phyloP scores from a whole-genome alignment of 495 filamentous ascomycete genomes.

The Penicillium subrubescens region DNA sequence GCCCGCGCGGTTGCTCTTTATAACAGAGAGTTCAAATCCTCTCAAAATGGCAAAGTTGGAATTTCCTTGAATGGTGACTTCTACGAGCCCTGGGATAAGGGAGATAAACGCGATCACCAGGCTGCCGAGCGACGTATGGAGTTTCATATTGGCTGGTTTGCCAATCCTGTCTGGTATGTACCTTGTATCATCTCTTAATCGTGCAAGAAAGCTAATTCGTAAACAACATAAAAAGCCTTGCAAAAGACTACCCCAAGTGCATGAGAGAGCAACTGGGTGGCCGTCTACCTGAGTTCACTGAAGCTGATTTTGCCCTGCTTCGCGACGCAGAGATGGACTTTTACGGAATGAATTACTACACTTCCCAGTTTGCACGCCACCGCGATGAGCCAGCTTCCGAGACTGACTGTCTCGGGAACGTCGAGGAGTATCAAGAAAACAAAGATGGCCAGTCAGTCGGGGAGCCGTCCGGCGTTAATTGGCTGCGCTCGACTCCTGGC shows the following conservation, averaged over 20 bases:
- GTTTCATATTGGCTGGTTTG: constrained; percentile 54
- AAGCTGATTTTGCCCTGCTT: constrained; percentile 59
- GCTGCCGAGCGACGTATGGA: constrained; percentile 47
- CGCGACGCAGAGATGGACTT: constrained; percentile 63
- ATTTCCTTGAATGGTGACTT: constrained; percentile 51
- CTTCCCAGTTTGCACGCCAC: constrained; percentile 65
- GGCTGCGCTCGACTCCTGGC: constrained; percentile 60
- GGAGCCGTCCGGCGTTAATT: constrained; percentile 66
- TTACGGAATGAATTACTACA: constrained; percentile 80
- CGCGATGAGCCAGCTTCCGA: constrained; percentile 33
- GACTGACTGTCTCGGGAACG: constrained; percentile 67
- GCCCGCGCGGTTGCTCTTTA: constrained; percentile 41
- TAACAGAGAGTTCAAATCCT: constrained; percentile 33
- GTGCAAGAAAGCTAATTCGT: constrained; percentile 10
- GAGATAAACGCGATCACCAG: constrained; percentile 33
- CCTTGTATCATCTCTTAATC: neutral
- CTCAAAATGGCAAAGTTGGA: constrained; percentile 29
- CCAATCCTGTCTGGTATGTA: constrained; percentile 59
- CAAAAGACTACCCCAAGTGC: constrained; percentile 63
- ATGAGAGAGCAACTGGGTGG: constrained; percentile 67
- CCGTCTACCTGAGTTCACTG: constrained; percentile 63
- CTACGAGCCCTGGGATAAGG: constrained; percentile 45
- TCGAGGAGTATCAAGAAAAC: constrained; percentile 60
- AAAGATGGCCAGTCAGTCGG: constrained; percentile 65
- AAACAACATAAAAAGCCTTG: constrained; percentile 45